Evolutionary conservation across 805 yeast genomes (phyloP).

Genomic region (Cyberlindnera maclurae): DNA sequence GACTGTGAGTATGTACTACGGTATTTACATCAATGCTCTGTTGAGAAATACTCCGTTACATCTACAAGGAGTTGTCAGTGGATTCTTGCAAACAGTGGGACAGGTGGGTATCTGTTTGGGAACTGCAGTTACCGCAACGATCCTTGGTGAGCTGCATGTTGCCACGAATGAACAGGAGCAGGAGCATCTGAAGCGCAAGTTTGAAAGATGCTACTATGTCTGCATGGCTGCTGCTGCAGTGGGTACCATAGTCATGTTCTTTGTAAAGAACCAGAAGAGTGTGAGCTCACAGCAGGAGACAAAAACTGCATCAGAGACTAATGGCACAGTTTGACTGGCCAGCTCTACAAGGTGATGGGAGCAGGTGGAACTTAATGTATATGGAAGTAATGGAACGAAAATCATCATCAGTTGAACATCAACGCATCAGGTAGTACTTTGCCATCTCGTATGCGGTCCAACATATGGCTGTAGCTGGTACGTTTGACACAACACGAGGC

Average conservation of each 20-base stretch:
- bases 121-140: constrained; percentile 22
- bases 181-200: constrained; percentile 1
- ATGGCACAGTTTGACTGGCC: too few species aligned
- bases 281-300: constrained; percentile 1
- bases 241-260: constrained; percentile 1
- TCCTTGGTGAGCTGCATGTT: constrained; percentile 20
- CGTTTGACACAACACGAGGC: constrained; percentile 86
- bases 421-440: constrained; percentile 36
- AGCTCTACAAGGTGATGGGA: too few species aligned
- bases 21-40: constrained; percentile 27
- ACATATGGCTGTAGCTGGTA: constrained; percentile 93
- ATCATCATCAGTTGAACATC: too few species aligned
- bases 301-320: background rate
- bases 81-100: constrained; percentile 28
- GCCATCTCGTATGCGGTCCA: constrained; percentile 99
- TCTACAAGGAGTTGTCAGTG: constrained; percentile 34
- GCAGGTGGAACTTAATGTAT: too few species aligned
- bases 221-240: constrained; percentile 5
- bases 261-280: constrained; percentile 9
- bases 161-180: background rate
- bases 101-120: constrained; percentile 29
- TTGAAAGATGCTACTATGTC: constrained; percentile 5
- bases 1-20: constrained; percentile 27
- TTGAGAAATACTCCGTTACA: constrained; percentile 29
- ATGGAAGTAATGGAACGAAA: too few species aligned